phyloP scores from a whole-genome alignment of 1,139 yeast species.

The Zygosaccharomyces sapae region DNA sequence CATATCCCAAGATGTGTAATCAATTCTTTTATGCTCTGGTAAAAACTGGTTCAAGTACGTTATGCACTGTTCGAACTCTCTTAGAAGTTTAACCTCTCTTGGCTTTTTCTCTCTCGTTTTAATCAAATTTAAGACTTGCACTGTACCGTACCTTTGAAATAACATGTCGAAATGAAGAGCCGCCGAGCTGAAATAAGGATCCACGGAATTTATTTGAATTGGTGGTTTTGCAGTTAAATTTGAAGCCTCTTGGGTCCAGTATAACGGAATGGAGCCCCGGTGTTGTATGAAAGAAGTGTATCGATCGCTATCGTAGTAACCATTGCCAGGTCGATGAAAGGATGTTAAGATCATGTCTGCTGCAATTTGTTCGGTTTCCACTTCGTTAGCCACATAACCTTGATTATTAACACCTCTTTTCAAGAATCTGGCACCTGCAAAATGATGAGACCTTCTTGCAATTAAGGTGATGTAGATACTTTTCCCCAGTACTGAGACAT shows the following conservation, averaged over 20 bases:
- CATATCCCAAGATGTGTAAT: conserved; percentile 93
- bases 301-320: conserved; percentile 75
- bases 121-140: conserved; percentile 74
- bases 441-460: conserved; percentile 91
- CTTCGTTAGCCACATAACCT: conserved; percentile 96
- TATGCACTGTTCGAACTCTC: conserved; percentile 74
- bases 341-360: conserved; percentile 81
- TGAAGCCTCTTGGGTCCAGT: conserved; percentile 93
- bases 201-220: conserved; percentile 70
- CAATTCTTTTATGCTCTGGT: conserved; percentile 56
- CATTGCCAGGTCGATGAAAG: conserved; percentile 76
- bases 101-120: conserved; percentile 85
- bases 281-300: conserved; percentile 95
- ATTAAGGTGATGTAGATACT: conserved; percentile 83
- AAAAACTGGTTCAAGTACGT: conserved; percentile 73
- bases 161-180: conserved; percentile 88
- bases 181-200: conserved; percentile 86
- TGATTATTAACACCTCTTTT: conserved; percentile 92
- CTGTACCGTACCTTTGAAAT: conserved; percentile 80
- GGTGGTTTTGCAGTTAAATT: conserved; percentile 71
- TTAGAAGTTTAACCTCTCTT: conserved; percentile 75
- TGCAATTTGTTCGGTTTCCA: conserved; percentile 96
- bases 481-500: conserved; percentile 76
- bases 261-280: conserved; percentile 90
- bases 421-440: conserved; percentile 95